A percentile compares a stretch with the other conserved stretches of the same genome.
Conservation (phyloP, 2,329 filamentous ascomycete genomes). For the Ramularia endophylla region DNA sequence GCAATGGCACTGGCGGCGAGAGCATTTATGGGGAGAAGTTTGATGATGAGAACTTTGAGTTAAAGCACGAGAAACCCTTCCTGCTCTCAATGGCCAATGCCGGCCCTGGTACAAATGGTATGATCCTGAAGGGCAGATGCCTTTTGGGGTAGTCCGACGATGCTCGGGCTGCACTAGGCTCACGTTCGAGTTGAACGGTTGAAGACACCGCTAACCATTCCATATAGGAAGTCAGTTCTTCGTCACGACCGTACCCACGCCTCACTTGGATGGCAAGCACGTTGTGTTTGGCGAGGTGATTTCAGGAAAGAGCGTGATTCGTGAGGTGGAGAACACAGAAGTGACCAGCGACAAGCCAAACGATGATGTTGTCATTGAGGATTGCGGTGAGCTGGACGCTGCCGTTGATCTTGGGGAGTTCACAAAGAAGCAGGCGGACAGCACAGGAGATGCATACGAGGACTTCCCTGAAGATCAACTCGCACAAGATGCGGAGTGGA, state of each 20-base stretch:
- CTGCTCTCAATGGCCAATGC: constrained; percentile 97
- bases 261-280: constrained; percentile 92
- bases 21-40: constrained; percentile 98
- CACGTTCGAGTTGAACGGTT: too few relatives aligned
- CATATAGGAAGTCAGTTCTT: constrained; percentile 99
- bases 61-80: constrained; percentile 90
- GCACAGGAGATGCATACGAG: constrained; percentile 85
- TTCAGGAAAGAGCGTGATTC: constrained; percentile 83
- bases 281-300: constrained; percentile 96
- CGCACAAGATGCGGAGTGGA: constrained; percentile 50
- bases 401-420: constrained; percentile 63
- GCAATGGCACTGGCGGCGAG: constrained; percentile 92
- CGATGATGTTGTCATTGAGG: constrained; percentile 64
- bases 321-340: constrained; percentile 78
- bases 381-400: constrained; percentile 77
- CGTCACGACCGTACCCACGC: constrained; percentile 90
- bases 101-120: constrained; percentile 88
- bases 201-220: too few relatives aligned
- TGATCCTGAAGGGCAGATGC: too few relatives aligned
- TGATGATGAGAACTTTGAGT: constrained; percentile 88
- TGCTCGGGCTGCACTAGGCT: too few relatives aligned
- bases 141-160: too few relatives aligned
- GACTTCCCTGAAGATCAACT: constrained; percentile 87
- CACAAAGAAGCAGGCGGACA: constrained; percentile 65
- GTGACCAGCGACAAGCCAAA: constrained; percentile 75